Conservation (phyloP, 768 basidiomycete genomes). For the Kwoniella botswanensis region DNA sequence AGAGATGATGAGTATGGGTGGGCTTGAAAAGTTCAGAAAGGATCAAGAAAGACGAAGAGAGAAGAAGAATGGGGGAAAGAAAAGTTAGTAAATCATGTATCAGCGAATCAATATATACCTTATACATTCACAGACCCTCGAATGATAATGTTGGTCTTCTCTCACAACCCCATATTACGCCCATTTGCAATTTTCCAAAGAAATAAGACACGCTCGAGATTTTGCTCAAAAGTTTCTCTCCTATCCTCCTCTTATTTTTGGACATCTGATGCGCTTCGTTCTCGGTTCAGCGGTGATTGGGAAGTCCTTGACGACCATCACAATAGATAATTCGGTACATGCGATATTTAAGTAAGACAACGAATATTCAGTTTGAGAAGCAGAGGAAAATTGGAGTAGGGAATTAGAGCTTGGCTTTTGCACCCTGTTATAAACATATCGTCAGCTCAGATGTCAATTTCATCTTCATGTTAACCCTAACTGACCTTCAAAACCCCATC, state of each 20-base stretch:
- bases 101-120: neutral
- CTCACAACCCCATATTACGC: neutral
- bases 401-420: slow-evolving; percentile 53
- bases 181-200: neutral
- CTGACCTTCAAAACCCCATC: slow-evolving; percentile 78
- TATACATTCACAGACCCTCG: neutral
- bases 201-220: neutral
- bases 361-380: neutral
- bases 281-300: neutral
- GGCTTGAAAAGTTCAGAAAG: neutral
- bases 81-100: neutral
- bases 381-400: neutral
- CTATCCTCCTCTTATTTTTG: neutral
- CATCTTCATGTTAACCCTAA: neutral
- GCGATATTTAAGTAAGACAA: slow-evolving; percentile 15
- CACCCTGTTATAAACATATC: slow-evolving; percentile 30
- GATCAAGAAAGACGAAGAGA: neutral
- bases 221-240: neutral
- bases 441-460: slow-evolving; percentile 6
- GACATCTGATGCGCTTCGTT: neutral
- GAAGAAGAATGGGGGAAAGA: neutral
- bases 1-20: neutral
- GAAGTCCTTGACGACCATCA: slow-evolving; percentile 12
- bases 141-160: neutral
- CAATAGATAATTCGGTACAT: slow-evolving; percentile 5